These are phyloP conservation scores for Trichoderma sp. DNA, from an alignment of 2,329 filamentous ascomycete species.

Conservation along the genomic window DNA sequence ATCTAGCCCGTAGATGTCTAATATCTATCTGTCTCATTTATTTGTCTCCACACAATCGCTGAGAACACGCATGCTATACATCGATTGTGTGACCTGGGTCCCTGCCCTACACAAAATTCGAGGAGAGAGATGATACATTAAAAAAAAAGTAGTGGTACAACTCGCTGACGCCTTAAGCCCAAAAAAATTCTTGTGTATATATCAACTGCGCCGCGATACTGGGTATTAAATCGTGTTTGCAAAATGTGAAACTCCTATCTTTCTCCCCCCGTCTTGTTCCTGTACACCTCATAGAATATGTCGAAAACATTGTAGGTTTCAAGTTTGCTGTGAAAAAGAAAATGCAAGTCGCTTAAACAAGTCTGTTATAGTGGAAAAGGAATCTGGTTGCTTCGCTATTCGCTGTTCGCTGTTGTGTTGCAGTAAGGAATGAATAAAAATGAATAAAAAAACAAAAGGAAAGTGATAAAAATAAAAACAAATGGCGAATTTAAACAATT, in stretches of 20 bases:
- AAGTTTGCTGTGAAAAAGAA: background rate
- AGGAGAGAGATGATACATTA: background rate
- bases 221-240: background rate
- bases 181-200: conserved; percentile 1
- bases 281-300: background rate
- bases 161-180: background rate
- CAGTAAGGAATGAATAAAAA: background rate
- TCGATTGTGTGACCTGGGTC: background rate
- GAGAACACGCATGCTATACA: background rate
- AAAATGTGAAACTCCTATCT: background rate
- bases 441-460: background rate
- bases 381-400: background rate
- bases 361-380: background rate
- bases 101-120: background rate
- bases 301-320: background rate
- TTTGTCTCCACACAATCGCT: background rate
- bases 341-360: background rate
- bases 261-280: background rate
- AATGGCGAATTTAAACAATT: conserved; percentile 19
- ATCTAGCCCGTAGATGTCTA: conserved; percentile 1
- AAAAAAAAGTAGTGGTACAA: background rate
- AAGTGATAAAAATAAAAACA: background rate
- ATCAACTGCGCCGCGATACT: background rate
- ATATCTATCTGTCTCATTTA: background rate
- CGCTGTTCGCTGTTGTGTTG: background rate